A percentile compares a stretch with the other conserved stretches of the same genome.
phyloP scores from a whole-genome alignment of 805 yeast species.

The Candida coquimbonensis region DNA sequence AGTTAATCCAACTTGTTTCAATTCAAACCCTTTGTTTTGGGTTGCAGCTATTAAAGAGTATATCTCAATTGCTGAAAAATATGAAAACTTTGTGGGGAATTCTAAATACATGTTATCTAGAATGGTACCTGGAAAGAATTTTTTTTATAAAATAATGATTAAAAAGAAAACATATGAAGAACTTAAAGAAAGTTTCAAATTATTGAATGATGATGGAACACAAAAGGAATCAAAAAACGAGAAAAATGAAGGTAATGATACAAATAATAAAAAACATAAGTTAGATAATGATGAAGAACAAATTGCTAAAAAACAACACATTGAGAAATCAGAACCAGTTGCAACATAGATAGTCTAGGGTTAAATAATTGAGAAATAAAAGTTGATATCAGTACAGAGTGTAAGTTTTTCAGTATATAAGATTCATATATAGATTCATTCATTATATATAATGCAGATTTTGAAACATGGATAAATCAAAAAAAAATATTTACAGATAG shows the following conservation, averaged over 20 bases:
- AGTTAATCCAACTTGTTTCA: conserved; percentile 73
- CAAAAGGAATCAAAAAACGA: not conserved
- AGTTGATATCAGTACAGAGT: not conserved
- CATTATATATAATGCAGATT: conserved; percentile 3
- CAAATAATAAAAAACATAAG: conserved; percentile 17
- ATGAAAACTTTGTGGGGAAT: conserved; percentile 61
- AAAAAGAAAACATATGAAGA: conserved; percentile 50
- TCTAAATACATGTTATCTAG: conserved; percentile 76
- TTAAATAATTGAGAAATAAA: not conserved
- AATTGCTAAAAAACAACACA: conserved; percentile 13
- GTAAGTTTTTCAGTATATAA: not conserved
- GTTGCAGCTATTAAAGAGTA: conserved; percentile 48
- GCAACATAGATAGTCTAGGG: conserved; percentile 1
- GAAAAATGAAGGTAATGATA: conserved; percentile 6
- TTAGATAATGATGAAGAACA: conserved; percentile 3
- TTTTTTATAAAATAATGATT: conserved; percentile 49
- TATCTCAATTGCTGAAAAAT: conserved; percentile 41
- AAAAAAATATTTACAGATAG: conserved; percentile 2
- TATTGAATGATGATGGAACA: conserved; percentile 16
- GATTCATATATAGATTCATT: conserved; percentile 1
- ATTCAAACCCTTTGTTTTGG: conserved; percentile 41
- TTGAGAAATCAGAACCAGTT: conserved; percentile 3
- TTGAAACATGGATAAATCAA: conserved; percentile 1
- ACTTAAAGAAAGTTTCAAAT: conserved; percentile 25
- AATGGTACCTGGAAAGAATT: conserved; percentile 70